Evolutionary conservation across 2,329 filamentous ascomycete genomes (phyloP), one percentile per base, ranked within the genome.

Genomic region (Dissoconium aciculare): DNA sequence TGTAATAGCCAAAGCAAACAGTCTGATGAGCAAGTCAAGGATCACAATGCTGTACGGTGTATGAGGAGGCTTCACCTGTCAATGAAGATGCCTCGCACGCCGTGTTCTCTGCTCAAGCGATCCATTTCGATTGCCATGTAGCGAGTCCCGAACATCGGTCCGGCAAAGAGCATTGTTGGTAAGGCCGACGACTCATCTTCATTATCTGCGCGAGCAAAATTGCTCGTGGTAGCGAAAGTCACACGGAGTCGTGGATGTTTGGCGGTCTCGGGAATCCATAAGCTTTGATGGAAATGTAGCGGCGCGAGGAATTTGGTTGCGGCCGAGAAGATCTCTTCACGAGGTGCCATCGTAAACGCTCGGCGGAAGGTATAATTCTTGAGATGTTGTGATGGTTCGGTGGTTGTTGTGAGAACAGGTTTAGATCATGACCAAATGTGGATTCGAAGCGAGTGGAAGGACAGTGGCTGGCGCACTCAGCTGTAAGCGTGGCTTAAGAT

Each of bases 121-220:
- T 62, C 43, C 23, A 51, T 39, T 3, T 32, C 23, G 4, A 50
- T 17, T 11, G 40, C 40, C 3, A 46, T 11, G 36, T 46, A 59
- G 34, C 59, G 39, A 4, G 38, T 45, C 2, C 50, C 52, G 36
- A 57, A 55, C 56, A 61, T 58, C 2, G 54, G 55, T 5, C 44
- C 48, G 29, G 52, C 50, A 36, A 56, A 59, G 6, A 62, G 38
- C 14, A 60, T 43, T 3, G 46, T 39, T 15, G 50, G 50, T 1
- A 52, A 27, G 2, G 11, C 33, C 3, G 15, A 26, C 13, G 46
- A 15, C 13, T 26, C n/a, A 5, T 35, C 32, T 8, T 23, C 19
- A 23, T 23, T 23, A n/a, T 23, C 8, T n/a, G n/a, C n/a, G n/a
- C n/a, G 34, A 12, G n/a, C n/a, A 33, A 53, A 52, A 33, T 53